Percentiles rank a stretch among this genome's conserved stretches.
These are phyloP conservation scores for Silybum marianum DNA, from an alignment of 129 eudicot species.

Conservation along the genomic window DNA sequence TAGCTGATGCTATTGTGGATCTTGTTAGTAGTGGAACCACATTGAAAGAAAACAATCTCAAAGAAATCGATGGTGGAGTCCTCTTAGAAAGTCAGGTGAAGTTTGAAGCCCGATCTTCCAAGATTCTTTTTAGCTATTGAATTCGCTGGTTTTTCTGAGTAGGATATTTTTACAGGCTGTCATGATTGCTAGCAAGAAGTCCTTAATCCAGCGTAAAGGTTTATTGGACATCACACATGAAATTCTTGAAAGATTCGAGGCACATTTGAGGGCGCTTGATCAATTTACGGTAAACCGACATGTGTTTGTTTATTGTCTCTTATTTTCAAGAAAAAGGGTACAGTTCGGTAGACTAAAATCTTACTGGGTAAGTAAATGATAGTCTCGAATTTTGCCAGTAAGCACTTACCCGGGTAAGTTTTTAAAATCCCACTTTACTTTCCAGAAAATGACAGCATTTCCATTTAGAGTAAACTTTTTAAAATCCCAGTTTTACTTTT, in stretches of 20 bases:
- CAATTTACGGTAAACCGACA: slow-evolving; percentile 69
- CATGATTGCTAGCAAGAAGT: slow-evolving; percentile 88
- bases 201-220: slow-evolving; percentile 69
- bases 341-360: background rate
- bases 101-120: background rate
- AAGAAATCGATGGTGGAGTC: slow-evolving; percentile 90
- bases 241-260: slow-evolving; percentile 94
- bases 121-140: background rate
- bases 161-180: slow-evolving; percentile 62
- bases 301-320: slow-evolving; percentile 7
- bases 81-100: slow-evolving; percentile 87
- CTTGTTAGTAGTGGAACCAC: slow-evolving; percentile 98
- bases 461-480: too few species aligned
- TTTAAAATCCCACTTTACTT: background rate
- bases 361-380: too few species aligned
- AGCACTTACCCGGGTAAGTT: too few species aligned
- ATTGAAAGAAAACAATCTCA: slow-evolving; percentile 83
- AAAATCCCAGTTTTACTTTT: background rate
- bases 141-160: background rate
- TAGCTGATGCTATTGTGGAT: slow-evolving; percentile 97
- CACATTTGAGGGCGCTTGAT: slow-evolving; percentile 77
- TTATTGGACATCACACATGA: slow-evolving; percentile 78
- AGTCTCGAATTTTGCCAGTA: too few species aligned
- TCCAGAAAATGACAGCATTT: too few species aligned
- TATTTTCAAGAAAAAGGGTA: slow-evolving; percentile 2